Conservation (phyloP, 108 stramenopile species). For the Discostella pseudostelligera region DNA sequence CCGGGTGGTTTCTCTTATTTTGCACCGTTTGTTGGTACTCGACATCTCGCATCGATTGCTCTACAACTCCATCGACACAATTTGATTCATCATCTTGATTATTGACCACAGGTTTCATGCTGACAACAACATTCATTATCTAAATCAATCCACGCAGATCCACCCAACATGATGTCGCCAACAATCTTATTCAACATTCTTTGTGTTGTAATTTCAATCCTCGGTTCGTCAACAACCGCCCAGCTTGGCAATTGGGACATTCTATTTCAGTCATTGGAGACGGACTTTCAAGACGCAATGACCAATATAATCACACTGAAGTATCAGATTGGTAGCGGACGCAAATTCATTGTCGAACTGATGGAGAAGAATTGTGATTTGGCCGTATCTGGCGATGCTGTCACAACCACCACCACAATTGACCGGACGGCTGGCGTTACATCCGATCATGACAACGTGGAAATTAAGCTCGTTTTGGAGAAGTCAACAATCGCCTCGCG, state of each 20-base stretch:
- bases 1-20: no score
- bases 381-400: constrained; percentile 15
- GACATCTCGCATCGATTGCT: no score
- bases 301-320: constrained; percentile 14
- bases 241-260: constrained; percentile 43
- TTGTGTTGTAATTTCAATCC: constrained; percentile 6
- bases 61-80: no score
- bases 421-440: background rate
- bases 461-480: constrained; percentile 20
- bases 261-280: constrained; percentile 13
- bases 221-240: constrained; percentile 7
- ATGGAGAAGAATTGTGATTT: constrained; percentile 23
- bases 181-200: background rate
- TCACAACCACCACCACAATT: background rate
- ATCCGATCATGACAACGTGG: constrained; percentile 26
- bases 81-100: no score
- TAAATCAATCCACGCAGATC: no score
- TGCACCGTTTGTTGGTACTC: no score
- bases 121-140: no score
- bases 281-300: constrained; percentile 24
- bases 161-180: no score
- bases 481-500: constrained; percentile 8
- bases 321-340: constrained; percentile 16
- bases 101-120: no score
- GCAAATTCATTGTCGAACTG: constrained; percentile 15